Conservation (phyloP, 192 early-diverging fungal genomes). For the Backusella liffmaniae region DNA sequence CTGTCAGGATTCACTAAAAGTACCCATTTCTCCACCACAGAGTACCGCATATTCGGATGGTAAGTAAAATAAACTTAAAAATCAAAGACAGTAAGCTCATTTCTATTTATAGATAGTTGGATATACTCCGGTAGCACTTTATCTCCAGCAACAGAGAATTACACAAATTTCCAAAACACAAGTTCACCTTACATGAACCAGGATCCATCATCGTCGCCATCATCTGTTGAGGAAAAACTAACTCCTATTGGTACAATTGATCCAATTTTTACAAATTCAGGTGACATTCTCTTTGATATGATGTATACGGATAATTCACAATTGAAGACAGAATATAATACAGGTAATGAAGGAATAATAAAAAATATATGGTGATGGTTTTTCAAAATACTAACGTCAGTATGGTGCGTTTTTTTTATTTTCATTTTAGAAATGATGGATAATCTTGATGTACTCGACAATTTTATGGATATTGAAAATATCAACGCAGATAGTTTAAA, state of each 20-base stretch:
- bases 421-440: conserved; percentile 14
- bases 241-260: conserved; percentile 7
- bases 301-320: conserved; percentile 1
- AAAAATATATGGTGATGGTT: no score
- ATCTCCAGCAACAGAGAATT: conserved; percentile 2
- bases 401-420: background rate
- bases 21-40: conserved; percentile 11
- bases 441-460: conserved; percentile 10
- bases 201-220: background rate
- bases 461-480: conserved; percentile 8
- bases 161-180: background rate
- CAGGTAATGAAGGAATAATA: conserved; percentile 4
- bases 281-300: background rate
- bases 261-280: background rate
- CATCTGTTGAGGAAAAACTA: background rate
- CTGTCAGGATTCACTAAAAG: conserved; percentile 10
- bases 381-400: background rate
- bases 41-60: conserved; percentile 29
- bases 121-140: background rate
- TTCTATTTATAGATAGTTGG: conserved; percentile 10
- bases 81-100: background rate
- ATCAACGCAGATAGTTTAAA: background rate
- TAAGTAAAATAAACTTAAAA: conserved; percentile 5
- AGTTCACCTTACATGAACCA: conserved; percentile 3
- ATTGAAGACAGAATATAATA: conserved; percentile 25